Percentiles rank a stretch among this genome's conserved stretches.
phyloP scores from a whole-genome alignment of 2,329 filamentous ascomycete species.

The Neoascochyta sp. region DNA sequence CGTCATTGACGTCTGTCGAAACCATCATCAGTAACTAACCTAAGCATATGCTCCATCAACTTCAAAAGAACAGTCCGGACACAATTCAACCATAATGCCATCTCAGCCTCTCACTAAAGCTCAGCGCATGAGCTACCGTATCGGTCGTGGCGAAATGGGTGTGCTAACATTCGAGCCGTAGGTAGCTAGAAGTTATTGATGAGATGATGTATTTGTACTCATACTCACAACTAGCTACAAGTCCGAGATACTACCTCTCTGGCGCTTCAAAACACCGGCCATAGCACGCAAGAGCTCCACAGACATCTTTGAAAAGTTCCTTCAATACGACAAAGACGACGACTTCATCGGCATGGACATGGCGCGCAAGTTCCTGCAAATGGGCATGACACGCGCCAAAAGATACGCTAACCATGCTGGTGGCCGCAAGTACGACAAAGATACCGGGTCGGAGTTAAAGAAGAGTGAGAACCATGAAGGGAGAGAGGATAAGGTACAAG shows the following conservation, averaged over 20 bases:
- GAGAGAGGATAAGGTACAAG: conserved; percentile 49
- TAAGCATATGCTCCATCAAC: too few species aligned
- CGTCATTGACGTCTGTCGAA: too few species aligned
- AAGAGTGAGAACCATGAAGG: conserved; percentile 47
- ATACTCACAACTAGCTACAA: too few species aligned
- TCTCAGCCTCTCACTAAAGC: conserved; percentile 19
- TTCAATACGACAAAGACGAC: conserved; percentile 47
- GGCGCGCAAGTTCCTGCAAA: conserved; percentile 61
- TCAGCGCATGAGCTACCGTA: conserved; percentile 52
- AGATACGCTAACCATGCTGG: conserved; percentile 57
- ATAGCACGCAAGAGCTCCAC: conserved; percentile 52
- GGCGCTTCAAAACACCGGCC: conserved; percentile 55
- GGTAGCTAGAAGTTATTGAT: too few species aligned
- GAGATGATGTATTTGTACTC: too few species aligned
- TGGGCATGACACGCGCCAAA: conserved; percentile 61
- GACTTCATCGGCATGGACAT: conserved; percentile 66
- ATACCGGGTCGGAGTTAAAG: conserved; percentile 40
- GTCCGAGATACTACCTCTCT: conserved; percentile 55
- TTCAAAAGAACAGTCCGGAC: too few species aligned
- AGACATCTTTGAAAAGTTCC: conserved; percentile 51
- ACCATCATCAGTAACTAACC: too few species aligned
- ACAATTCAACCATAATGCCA: conserved; percentile 10
- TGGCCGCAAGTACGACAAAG: conserved; percentile 53
- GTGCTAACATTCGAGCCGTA: conserved; percentile 62
- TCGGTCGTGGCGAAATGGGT: conserved; percentile 58